Evolutionary conservation across 2,329 filamentous ascomycete genomes (phyloP), one percentile per base, ranked within the genome.

Genomic region (Fusarium nurragi): DNA sequence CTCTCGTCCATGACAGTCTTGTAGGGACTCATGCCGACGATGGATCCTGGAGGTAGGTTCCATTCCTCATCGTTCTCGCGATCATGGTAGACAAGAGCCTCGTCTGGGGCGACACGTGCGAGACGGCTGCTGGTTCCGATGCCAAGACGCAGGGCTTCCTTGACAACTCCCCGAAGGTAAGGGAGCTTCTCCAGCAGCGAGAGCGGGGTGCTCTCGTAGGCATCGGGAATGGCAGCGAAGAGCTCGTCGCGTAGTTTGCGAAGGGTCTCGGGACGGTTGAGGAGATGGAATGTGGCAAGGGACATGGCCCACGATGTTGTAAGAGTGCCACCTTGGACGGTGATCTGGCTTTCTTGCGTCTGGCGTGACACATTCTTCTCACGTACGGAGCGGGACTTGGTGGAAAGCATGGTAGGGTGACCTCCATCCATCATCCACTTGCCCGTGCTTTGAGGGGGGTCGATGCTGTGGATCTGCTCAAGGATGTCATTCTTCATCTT

Each of bases 161-260:
- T 81, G 53, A 86, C 77, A 4, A 84, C 80, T n/a, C 81, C 82
- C 25, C 78, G 72, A 23, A 86, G 77, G 61, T 84, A 85, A 0
- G 77, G 77, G 25, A 80, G 68, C 37, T 63, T 73, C 51, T 78
- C 76, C 3, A 79, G 67, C 39, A 67, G 60, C 4, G 74, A 68
- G 13, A 77, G 59, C 7, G 75, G 64, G 6, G 71, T 56, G 3
- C 67, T 51, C 43, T 74, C 69, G 39, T 72, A 57, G 12, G 71
- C 65, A 37, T 77, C 65, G 2, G 77, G 73, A 11, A 78, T 74
- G 6, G 73, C 74, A 5, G 65, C 71, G 41, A 76, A 76, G 10
- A 78, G 71, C 59, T 78, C 77, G 53, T 77, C 74, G n/a, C 75
- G 74, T 14, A 78, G 71, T 48, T 68, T 71, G 23, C 66, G 68